Percentiles rank a stretch among this genome's conserved stretches.
Conservation (phyloP, 78 protist genomes). For the Parvularia atlantis region DNA sequence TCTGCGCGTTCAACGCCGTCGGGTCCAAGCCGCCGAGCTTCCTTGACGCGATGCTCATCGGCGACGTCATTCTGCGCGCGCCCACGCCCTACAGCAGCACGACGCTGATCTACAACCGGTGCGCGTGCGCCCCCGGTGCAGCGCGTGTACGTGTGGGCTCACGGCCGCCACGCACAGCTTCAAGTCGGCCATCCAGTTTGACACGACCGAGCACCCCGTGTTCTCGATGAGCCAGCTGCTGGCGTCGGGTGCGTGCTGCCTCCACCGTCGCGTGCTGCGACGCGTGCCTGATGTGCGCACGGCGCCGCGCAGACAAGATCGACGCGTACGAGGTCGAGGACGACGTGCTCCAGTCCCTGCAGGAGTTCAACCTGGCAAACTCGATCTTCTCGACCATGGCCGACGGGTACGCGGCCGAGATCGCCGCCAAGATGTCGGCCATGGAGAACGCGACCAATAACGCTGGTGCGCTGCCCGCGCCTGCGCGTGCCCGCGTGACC, state of each 20-base stretch:
- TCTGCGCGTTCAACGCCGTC: constrained; percentile 1
- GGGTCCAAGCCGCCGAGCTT: not conserved
- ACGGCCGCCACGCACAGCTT: too few relatives aligned
- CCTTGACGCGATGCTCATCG: too few relatives aligned
- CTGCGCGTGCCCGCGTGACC: not conserved
- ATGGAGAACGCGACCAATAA: constrained; percentile 53
- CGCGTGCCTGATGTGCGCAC: not conserved
- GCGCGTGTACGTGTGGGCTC: too few relatives aligned
- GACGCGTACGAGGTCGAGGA: constrained; percentile 27
- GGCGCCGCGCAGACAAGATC: not conserved
- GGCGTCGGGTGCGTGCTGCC: not conserved
- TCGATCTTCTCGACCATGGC: constrained; percentile 17
- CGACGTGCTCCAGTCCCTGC: not conserved
- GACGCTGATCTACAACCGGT: not conserved
- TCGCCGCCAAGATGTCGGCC: constrained; percentile 41
- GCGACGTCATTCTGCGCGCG: too few relatives aligned
- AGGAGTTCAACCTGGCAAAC: constrained; percentile 22
- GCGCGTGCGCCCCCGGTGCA: too few relatives aligned
- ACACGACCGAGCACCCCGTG: not conserved
- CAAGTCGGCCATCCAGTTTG: constrained; percentile 28
- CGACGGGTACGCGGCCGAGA: constrained; percentile 28
- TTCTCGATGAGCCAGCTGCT: not conserved
- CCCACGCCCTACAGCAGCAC: not conserved
- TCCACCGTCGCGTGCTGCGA: not conserved
- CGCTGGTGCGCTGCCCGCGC: constrained; percentile 7